These are phyloP conservation scores for Yamadazyma nakazawae DNA, from an alignment of 805 yeast species.

Conservation along the genomic window DNA sequence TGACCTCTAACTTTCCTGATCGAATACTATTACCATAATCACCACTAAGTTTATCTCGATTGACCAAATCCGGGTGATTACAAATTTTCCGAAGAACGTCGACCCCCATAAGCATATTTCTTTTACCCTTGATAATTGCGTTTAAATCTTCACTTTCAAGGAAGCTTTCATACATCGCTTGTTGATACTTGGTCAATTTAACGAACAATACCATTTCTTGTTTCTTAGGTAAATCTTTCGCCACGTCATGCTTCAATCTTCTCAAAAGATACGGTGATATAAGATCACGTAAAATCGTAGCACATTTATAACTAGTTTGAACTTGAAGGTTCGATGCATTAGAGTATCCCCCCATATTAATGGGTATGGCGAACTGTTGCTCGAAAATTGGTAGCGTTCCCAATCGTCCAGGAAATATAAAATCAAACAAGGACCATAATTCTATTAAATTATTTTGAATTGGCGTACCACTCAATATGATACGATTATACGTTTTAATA, in stretches of 20 bases:
- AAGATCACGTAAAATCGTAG: conserved; percentile 81
- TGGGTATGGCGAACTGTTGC: conserved; percentile 87
- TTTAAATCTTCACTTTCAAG: conserved; percentile 71
- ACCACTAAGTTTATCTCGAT: conserved; percentile 16
- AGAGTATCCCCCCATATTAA: conserved; percentile 96
- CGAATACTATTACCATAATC: conserved; percentile 54
- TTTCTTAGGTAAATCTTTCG: conserved; percentile 89
- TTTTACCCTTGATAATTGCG: conserved; percentile 67
- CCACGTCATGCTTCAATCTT: conserved; percentile 90
- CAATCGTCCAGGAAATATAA: conserved; percentile 88
- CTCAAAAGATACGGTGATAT: conserved; percentile 87
- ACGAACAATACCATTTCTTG: conserved; percentile 94
- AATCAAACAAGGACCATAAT: conserved; percentile 93
- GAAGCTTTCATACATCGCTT: conserved; percentile 69
- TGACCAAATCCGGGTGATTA: conserved; percentile 87
- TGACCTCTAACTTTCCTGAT: conserved; percentile 91
- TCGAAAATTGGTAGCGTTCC: conserved; percentile 96
- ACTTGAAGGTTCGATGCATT: conserved; percentile 95
- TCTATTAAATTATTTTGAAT: conserved; percentile 91
- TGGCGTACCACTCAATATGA: conserved; percentile 93
- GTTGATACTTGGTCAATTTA: conserved; percentile 73
- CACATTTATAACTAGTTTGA: conserved; percentile 94
- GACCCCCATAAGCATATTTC: conserved; percentile 85
- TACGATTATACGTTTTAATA: conserved; percentile 75
- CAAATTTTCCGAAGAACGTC: conserved; percentile 89